Evolutionary conservation across 371 early-diverging fungal species (phyloP).

Genomic region (Mucor saturninus): DNA sequence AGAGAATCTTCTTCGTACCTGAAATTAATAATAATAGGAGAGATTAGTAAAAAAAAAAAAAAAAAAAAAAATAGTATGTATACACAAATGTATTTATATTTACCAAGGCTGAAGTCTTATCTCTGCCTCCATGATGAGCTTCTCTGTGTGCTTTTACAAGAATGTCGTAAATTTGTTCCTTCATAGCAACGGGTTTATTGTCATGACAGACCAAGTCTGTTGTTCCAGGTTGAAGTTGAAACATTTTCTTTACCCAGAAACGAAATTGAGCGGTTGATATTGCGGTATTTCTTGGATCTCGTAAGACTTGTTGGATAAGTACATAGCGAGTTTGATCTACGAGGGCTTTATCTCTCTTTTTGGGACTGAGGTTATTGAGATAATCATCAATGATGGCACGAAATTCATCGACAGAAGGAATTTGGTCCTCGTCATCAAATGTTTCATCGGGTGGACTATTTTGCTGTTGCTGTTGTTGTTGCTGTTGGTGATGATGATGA

Average conservation of each 20-base stretch:
- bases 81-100: background rate
- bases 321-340: conserved; percentile 60
- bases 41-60: background rate
- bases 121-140: conserved; percentile 67
- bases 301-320: conserved; percentile 59
- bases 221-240: conserved; percentile 49
- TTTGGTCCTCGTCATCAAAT: conserved; percentile 49
- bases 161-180: conserved; percentile 64
- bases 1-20: conserved; percentile 44
- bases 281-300: conserved; percentile 63
- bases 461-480: too few relatives aligned
- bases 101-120: conserved; percentile 70
- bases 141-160: conserved; percentile 63
- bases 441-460: conserved; percentile 19
- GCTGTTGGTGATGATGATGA: conserved; percentile 4
- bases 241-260: conserved; percentile 74
- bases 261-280: conserved; percentile 70
- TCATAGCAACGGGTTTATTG: conserved; percentile 65
- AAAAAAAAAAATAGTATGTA: background rate
- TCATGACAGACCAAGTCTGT: conserved; percentile 59
- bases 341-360: conserved; percentile 67
- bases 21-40: background rate
- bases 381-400: conserved; percentile 54
- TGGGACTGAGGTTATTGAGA: conserved; percentile 57
- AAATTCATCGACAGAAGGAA: conserved; percentile 47